Evolutionary conservation across 2,329 filamentous ascomycete genomes (phyloP), one percentile per base, ranked within the genome.

Genomic region (Colletotrichum sp.): DNA sequence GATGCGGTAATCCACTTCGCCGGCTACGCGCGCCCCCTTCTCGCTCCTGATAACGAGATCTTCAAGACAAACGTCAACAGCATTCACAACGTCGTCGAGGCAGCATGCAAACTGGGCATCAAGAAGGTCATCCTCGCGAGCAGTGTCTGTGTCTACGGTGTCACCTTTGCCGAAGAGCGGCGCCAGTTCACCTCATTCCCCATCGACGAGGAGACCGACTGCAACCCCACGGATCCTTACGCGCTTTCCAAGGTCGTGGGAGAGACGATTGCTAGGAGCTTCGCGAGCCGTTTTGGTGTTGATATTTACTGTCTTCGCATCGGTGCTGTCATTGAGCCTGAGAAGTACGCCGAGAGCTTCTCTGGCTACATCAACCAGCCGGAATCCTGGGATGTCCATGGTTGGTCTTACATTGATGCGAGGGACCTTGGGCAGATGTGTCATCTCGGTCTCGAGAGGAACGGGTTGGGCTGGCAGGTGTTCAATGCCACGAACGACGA

Each of bases 401-500:
- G 88, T 0, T 93, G 90, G 90, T 87, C 85, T 27, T 93, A 93
- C 78, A 90, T 90, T 27, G 91, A 93, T 78, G 89, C 89, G 0
- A 81, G 90, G 6, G 91, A 93, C 76, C 79, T 93, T 4, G 91
- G 90, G 0, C 88, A 90, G 80, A 92, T 93, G 70, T 92, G 89
- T 78, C 83, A 91, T 75, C 77, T 89, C 11, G 86, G 84, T 21
- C 84, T 92, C 6, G 76, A 86, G 73, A 89, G 87, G 76, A 85
- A 86, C 77, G 90, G 88, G 0, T 77, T 93, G 12, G 90, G 90
- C 0, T 93, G 91, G 76, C 90, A 92, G 78, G 82, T 92, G 0
- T 93, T 92, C 81, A 93, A 93, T 78, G 90, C 90, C 3, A 91
- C 90, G 0, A 93, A 93, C 77, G 87, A 91, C 77, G 89, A 85